These are phyloP conservation scores for Acanthamoeba culbertsoni DNA, from an alignment of 208 protist species.

Conservation along the genomic window DNA sequence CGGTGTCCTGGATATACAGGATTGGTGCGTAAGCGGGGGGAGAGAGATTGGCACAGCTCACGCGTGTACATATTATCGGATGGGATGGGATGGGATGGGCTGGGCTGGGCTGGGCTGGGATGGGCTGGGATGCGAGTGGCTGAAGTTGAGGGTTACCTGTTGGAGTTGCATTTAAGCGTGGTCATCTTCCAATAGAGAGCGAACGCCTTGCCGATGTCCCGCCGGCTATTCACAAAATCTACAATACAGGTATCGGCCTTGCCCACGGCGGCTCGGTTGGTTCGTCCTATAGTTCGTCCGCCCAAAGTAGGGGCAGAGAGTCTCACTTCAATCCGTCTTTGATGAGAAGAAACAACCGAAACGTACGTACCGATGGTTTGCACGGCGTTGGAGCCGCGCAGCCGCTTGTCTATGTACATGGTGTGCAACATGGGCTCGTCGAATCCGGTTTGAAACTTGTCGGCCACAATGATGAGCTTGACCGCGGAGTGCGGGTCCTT, in stretches of 20 bases:
- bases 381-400: slow-evolving; percentile 26
- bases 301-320: too few relatives aligned
- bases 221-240: slow-evolving; percentile 49
- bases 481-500: neutral
- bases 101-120: neutral
- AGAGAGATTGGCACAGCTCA: neutral
- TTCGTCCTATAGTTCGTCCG: neutral
- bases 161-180: neutral
- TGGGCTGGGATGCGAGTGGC: neutral
- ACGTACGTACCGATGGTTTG: neutral
- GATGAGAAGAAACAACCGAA: too few relatives aligned
- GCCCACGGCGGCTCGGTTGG: neutral
- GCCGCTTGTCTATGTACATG: slow-evolving; percentile 30
- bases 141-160: neutral
- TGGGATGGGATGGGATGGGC: neutral
- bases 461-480: slow-evolving; percentile 49
- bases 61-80: too few relatives aligned
- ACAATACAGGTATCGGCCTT: slow-evolving; percentile 29
- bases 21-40: neutral
- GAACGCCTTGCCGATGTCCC: slow-evolving; percentile 37
- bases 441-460: slow-evolving; percentile 53
- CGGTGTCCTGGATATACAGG: neutral
- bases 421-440: slow-evolving; percentile 42
- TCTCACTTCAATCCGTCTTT: too few relatives aligned
- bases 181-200: slow-evolving; percentile 29